phyloP scores from a whole-genome alignment of 257 asterid genomes.

The Ilex aquifolium region DNA sequence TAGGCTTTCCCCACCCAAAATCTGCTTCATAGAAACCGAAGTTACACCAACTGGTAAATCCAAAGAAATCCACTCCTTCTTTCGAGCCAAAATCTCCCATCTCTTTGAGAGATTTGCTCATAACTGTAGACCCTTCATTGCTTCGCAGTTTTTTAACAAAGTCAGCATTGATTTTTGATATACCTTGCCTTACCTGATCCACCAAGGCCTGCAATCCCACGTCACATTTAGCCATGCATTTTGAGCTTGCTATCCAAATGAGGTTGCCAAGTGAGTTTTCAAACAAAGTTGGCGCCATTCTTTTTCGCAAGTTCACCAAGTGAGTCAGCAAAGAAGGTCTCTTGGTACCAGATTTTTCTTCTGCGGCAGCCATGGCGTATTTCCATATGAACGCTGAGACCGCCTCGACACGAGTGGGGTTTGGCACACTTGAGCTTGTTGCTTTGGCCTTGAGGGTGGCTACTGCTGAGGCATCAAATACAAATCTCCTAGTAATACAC shows the following conservation, averaged over 20 bases:
- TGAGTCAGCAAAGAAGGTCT: slow-evolving; percentile 54
- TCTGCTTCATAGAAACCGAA: slow-evolving; percentile 61
- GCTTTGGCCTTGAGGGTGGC: slow-evolving; percentile 32
- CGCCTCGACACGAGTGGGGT: slow-evolving; percentile 53
- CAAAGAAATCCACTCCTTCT: slow-evolving; percentile 36
- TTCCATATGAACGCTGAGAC: slow-evolving; percentile 75
- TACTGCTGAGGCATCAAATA: slow-evolving; percentile 39
- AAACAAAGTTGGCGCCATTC: slow-evolving; percentile 37
- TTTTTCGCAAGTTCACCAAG: slow-evolving; percentile 50
- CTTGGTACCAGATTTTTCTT: slow-evolving; percentile 14
- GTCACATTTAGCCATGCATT: slow-evolving; percentile 1
- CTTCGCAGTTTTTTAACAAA: slow-evolving; percentile 39
- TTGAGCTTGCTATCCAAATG: slow-evolving; percentile 54
- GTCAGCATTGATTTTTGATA: slow-evolving; percentile 33
- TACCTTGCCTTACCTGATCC: slow-evolving; percentile 26
- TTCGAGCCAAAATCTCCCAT: slow-evolving; percentile 37
- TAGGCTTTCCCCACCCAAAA: slow-evolving; percentile 82
- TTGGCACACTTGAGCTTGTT: not conserved
- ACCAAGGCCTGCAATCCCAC: slow-evolving; percentile 25
- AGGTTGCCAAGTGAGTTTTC: slow-evolving; percentile 51
- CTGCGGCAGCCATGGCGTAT: slow-evolving; percentile 31
- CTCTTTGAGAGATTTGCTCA: slow-evolving; percentile 39
- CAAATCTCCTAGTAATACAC: slow-evolving; percentile 51
- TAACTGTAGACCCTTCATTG: slow-evolving; percentile 30
- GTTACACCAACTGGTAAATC: slow-evolving; percentile 75